Base-by-base conservation (phyloP, 2,329 filamentous ascomycete genomes). In the Stagonosporopsis chrysanthemi region DNA sequence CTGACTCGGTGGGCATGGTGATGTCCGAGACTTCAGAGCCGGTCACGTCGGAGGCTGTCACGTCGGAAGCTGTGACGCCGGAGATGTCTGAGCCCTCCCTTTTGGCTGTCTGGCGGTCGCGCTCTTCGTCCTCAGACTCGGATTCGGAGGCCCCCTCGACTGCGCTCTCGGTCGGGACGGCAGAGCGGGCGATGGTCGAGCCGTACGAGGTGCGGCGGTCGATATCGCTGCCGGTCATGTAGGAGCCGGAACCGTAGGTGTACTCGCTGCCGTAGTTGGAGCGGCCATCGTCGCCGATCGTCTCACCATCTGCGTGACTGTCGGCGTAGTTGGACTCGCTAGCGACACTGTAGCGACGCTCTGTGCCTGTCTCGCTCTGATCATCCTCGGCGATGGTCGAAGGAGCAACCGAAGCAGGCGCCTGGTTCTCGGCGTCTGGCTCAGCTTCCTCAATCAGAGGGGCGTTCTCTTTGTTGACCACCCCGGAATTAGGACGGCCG, bases 381-480 rank as follows among this genome's bases (percentile, higher is more conserved):
- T 70, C 47, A 12, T 72, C 67, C 45, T 72, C 71, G n/a, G 74
- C 67, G 19, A 67, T 64, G 35, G 65, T 68, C 6, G 68, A 66
- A 17, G 64, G 63, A 31, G 68, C 57, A 26, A 65, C 58, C 2
- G 63, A 56, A 31, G 24, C 47, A 7, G 51, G 44, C 12, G 52
- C 56, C 19, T 66, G 51, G 14, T 43, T 56, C 62, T 72, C 69
- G 19, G 67, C 41, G 19, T 77, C 76, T 12, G 69, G 73, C 53
- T 79, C 78, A 24, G 75, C 74, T 50, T 79, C 79, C 58, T 81
- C 79, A 11, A 74, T 77, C 38, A 81, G 58, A 1, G 69, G 70
- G 22, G 79, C 78, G 58, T 83, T 83, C 69, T 83, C 81, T 66
- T 83, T 82, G 70, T 82, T 75, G 4, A 65, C 69, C 14, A 70